Evolutionary conservation across 805 yeast genomes (phyloP), one percentile per base, ranked within the genome.

Genomic region (Saturnispora diversa): DNA sequence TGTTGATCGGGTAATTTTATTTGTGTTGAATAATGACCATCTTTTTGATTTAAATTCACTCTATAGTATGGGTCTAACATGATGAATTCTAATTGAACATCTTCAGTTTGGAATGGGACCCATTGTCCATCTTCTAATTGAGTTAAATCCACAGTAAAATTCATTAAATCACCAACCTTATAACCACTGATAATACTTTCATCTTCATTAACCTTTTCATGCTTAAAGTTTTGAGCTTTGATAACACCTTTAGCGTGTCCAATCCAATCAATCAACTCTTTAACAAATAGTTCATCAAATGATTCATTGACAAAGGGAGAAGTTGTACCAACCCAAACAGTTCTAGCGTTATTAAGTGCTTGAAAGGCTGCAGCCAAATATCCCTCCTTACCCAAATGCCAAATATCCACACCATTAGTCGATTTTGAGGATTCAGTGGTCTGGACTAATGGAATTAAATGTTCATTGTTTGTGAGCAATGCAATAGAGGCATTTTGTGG

Each of bases 21-120:
- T 39, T 66, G 62, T 15, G 74, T 66, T 16, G 62, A 63, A 53
- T 75, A 79, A 15, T 65, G 57, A 53, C 77, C 80, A 12, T 19
- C 40, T 8, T 67, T 67, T 22, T 71, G 68, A 15, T 59, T 50
- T 53, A 92, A 64, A 45, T 71, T 77, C 43, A 90, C 57, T 55
- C 98, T 77, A 57, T 87, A 87, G 66, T 90, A 92, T 31, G 99
- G 98, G 59, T 92, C 97, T 48, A 92, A 73, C 90, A 92, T 80
- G 53, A 74, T 76, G 60, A 87, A 77, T 53, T 86, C 88, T 42
- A 92, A 66, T 64, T 92, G 98, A 42, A 84, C 58, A 38, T 66
- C 68, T 6, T 55, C 60, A 4, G 46, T 31, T 25, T 17, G 20
- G 26, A 60, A 86, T 23, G 95, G 94, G 11, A 57, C 66, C 96